Base-by-base conservation (phyloP, 768 basidiomycete species). In the Cystoderma amianthinum region DNA sequence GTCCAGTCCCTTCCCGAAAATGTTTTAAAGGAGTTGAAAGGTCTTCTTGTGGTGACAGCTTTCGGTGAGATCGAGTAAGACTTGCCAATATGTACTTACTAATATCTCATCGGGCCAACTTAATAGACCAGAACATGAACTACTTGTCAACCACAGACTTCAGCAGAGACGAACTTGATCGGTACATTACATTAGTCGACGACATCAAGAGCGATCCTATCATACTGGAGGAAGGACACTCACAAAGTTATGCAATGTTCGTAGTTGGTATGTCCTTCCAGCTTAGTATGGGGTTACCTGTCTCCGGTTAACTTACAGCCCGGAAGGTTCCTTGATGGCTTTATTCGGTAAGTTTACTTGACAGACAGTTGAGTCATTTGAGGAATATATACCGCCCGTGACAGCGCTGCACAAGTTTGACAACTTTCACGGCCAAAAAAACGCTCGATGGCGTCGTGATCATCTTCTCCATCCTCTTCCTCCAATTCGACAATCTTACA, bases 51-150 rank as follows among this genome's bases (percentile, higher is more conserved):
- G 7, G 43, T 44, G 16, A 42, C 39, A 3, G 39, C 43, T 11
- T 32, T 36, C 11, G 46, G 46, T 44, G 12, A 36, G 16, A 4
- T 37, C 17, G 15, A 24, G 13, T 16, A 12, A 4, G 18, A 11
- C 18, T 15, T 44, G 22, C 18, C 11, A 7, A 6, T 17, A 16
- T 11, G 11, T 19, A 7, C 4, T 19, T 43, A 22, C 16, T 22
- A 32, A 18, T 18, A 10, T 18, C 12, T 13, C 25, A 6, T 34
- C 25, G 17, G 16, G 17, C 2, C 13, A 38, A 7, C 16, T 23
- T 38, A 17, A 13, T 12, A 48, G 47, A 45, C 16, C 47, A 44
- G 16, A 21, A 32, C 2, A 39, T 48, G 22, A 48, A 48, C 22
- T 32, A 36, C 15, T 41, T 41, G 21, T 41, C 47, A 13, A 44